Conservation (phyloP, 495 filamentous ascomycete genomes). For the Aspergillus olivimuriae region DNA sequence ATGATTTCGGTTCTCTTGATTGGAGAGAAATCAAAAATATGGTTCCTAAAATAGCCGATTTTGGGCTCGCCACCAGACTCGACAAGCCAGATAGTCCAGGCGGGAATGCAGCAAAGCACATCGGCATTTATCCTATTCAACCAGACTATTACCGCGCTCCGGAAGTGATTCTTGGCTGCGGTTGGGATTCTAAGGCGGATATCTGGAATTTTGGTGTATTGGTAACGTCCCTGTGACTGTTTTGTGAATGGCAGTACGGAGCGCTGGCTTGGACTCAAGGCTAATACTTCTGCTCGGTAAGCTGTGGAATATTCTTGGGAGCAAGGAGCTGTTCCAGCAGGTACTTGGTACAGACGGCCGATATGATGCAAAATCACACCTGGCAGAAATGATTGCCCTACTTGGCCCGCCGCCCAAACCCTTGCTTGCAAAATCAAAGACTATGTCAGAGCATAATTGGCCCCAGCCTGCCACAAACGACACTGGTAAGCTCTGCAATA, state of each 20-base stretch:
- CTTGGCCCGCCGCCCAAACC: constrained; percentile 32
- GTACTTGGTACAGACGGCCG: constrained; percentile 7
- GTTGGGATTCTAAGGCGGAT: constrained; percentile 29
- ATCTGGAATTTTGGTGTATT: constrained; percentile 36
- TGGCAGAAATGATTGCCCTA: constrained; percentile 31
- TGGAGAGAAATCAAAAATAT: constrained; percentile 11
- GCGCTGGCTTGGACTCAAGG: too few species aligned
- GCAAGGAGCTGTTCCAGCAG: constrained; percentile 29
- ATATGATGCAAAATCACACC: constrained; percentile 25
- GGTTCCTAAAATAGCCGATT: constrained; percentile 66
- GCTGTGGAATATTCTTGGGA: constrained; percentile 37
- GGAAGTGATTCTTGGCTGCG: constrained; percentile 27
- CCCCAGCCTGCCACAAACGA: constrained; percentile 11
- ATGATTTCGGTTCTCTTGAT: constrained; percentile 22
- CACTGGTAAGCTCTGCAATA: constrained; percentile 13
- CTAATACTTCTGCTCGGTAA: too few species aligned
- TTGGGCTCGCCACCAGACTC: constrained; percentile 55
- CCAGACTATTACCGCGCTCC: constrained; percentile 33
- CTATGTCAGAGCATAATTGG: constrained; percentile 16
- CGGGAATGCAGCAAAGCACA: too few species aligned
- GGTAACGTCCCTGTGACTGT: constrained; percentile 18
- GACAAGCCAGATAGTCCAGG: constrained; percentile 1
- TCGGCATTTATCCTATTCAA: constrained; percentile 24
- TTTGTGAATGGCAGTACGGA: not conserved
- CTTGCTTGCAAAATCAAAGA: constrained; percentile 24